Base-by-base conservation (phyloP, 352 stramenopile species). In the Globisporangium mamillatum region DNA sequence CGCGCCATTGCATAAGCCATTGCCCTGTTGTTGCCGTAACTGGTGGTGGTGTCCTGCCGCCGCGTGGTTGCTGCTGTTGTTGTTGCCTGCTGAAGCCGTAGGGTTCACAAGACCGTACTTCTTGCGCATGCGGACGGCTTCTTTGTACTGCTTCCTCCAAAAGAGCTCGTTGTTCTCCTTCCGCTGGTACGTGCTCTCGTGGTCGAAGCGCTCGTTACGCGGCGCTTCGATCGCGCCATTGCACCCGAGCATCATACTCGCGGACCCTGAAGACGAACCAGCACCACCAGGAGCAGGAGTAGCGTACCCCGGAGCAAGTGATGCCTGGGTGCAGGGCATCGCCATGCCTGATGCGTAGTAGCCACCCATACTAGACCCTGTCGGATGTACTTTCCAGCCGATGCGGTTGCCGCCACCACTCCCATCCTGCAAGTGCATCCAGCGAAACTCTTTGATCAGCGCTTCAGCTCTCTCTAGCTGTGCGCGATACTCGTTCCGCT, bases 61-160 rank as follows among this genome's bases (percentile, higher is more conserved):
- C 53, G 8, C 36, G 29, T 61, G 34, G 41, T 10, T 48, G n/a
- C n/a, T 44, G 20, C 22, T 56, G 46, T 27, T 60, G 14, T 67
- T 63, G 16, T 32, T 60, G 22, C 36, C 57, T 24, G n/a, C 36
- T 50, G 25, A 68, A 29, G 32, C 69, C 63, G 16, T 44, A 34
- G 50, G 27, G 46, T 53, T 38, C 20, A 73, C 63, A 25, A 66
- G 63, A 1, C 66, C 64, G 9, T 74, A 75, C 25, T 77, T 71
- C 70, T 84, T 86, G 32, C 79, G 70, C 79, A 85, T 82, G 22
- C 75, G 78, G 24, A 88, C 76, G 9, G 79, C 79, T 10, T 88
- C 76, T 41, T 80, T 79, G 69, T 88, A 88, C 64, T 86, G 79
- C 62, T 84, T 82, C 27, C 75, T 54, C 78, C 79, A 88, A 41